Percentiles rank a stretch among this genome's conserved stretches.
Evolutionary conservation across 2,329 filamentous ascomycete species (phyloP).

Genomic region (Onygenales sp.): DNA sequence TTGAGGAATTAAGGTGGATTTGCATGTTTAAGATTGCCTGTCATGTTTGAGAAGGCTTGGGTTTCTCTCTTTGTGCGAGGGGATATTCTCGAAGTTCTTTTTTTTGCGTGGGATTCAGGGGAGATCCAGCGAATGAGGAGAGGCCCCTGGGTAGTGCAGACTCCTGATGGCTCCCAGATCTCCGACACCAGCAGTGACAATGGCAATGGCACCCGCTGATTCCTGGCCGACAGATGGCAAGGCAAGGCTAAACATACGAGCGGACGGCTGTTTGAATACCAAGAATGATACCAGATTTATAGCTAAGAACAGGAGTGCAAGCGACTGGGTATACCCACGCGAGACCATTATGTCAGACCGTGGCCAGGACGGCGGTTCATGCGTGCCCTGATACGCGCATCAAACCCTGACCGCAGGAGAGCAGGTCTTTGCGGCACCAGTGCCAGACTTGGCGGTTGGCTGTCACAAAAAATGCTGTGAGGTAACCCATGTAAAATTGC

Average conservation of each 20-base stretch:
- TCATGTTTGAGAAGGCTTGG: background rate
- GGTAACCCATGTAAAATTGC: background rate
- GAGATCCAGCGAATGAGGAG: background rate
- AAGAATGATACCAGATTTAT: slow-evolving; percentile 1
- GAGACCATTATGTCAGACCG: background rate
- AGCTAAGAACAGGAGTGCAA: background rate
- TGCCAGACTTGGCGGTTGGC: background rate
- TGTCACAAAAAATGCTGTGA: background rate
- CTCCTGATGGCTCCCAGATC: too few species aligned
- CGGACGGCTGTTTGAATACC: background rate
- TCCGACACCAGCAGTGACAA: too few species aligned
- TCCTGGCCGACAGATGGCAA: too few species aligned
- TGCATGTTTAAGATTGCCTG: background rate
- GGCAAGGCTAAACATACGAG: background rate
- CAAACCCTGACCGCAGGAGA: slow-evolving; percentile 1
- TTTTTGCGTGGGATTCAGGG: background rate
- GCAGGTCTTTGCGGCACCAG: background rate
- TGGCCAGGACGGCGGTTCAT: background rate
- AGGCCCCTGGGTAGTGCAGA: too few species aligned
- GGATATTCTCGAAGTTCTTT: background rate
- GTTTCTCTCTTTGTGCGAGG: background rate
- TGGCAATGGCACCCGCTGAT: too few species aligned
- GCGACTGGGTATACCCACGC: background rate
- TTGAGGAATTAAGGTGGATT: slow-evolving; percentile 35
- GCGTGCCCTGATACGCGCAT: background rate